Base-by-base conservation (phyloP, 2,329 filamentous ascomycete species). In the Aspergillus tanneri region DNA sequence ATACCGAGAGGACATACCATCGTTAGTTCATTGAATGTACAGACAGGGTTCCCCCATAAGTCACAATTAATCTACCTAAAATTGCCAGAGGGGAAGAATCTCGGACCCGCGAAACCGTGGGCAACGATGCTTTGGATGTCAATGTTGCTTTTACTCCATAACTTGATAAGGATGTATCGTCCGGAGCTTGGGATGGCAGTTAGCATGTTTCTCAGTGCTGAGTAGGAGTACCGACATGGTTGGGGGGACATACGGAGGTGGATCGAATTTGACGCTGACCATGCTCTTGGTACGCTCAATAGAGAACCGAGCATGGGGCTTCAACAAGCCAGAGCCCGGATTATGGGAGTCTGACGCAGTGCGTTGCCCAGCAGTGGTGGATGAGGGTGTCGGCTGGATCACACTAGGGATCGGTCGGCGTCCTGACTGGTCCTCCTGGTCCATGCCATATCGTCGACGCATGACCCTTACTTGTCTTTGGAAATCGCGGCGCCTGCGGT, bases 111-210 rank as follows among this genome's bases (percentile, higher is more conserved):
- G 69, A 85, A 96, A 0, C 92, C 92, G 61, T 87, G 85, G 1
- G 85, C 87, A 49, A 90, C 80, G 19, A 96, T 85, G 37, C 86
- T 89, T 67, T 96, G 87, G 30, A 97, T 90, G 64, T 96, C 90
- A 55, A 96, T 95, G 61, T 95, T 95, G 3, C 81, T 77, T 39
- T 85, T 82, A 21, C 83, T 80, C 88, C 90, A 96, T 67, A 96
- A 82, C 75, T 96, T 96, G 54, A 97, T 76, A 34, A 96, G 71
- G 43, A 97, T 86, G 66, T 87, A 95, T 47, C 88, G 82, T 4
- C 88, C 88, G 9, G 88, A 89, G 7, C 79, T 82, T 52, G 24
- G 9, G n/a, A 24, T n/a, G 27, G 12, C 16, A 16, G n/a, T 27
- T 37, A 23, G 42, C 36, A 42, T 19, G 6, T 10, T 18, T 9